phyloP scores from a whole-genome alignment of 1,284 basidiomycete species.

The Trichosporon inkin region DNA sequence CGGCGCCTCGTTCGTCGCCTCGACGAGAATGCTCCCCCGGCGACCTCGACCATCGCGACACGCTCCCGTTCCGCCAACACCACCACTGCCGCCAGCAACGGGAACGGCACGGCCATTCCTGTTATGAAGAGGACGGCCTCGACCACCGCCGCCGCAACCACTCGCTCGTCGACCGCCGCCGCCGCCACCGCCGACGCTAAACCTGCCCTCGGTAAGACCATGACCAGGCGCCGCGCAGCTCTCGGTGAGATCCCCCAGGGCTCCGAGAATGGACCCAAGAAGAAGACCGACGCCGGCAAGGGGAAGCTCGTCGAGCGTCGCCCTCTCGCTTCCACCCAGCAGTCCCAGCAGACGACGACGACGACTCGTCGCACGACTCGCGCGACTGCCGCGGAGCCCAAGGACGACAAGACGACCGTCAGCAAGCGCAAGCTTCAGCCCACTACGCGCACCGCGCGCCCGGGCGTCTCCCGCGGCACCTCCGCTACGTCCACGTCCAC shows the following conservation, averaged over 20 bases:
- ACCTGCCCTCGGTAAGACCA: conserved; percentile 6
- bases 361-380: conserved; percentile 14
- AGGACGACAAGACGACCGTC: conserved; percentile 7
- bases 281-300: conserved; percentile 23
- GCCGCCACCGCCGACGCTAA: conserved; percentile 20
- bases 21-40: conserved; percentile 47
- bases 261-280: conserved; percentile 15
- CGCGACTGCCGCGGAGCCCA: not conserved
- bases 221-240: conserved; percentile 36
- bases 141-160: conserved; percentile 17
- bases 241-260: conserved; percentile 46
- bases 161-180: conserved; percentile 12
- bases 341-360: conserved; percentile 12
- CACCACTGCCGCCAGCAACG: conserved; percentile 17
- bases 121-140: conserved; percentile 38
- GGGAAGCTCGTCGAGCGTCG: conserved; percentile 22
- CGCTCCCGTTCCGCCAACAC: conserved; percentile 24
- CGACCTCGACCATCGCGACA: conserved; percentile 25
- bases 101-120: conserved; percentile 32
- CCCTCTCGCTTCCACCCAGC: conserved; percentile 25
- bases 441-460: conserved; percentile 16
- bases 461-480: conserved; percentile 8
- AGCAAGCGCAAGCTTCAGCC: conserved; percentile 31
- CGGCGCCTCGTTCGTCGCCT: conserved; percentile 36
- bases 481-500: conserved; percentile 18